Conservation (phyloP, 441 rosid species). For the Croton laevigatus region DNA sequence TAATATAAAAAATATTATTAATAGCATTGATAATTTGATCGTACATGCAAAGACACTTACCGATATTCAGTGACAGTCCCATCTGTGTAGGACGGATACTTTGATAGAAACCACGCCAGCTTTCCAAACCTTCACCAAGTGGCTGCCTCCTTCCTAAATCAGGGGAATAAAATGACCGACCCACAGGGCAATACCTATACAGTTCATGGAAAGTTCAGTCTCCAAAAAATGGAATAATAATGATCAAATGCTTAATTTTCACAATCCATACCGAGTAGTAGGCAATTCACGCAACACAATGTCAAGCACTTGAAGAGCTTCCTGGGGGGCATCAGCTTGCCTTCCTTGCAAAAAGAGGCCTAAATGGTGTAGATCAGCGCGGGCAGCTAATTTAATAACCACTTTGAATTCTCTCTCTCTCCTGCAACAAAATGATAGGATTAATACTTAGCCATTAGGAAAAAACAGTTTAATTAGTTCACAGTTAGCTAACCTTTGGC, state of each 20-base stretch:
- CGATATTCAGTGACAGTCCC: constrained; percentile 90
- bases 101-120: constrained; percentile 98
- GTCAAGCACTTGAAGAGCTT: constrained; percentile 94
- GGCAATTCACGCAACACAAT: constrained; percentile 96
- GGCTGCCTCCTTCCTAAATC: constrained; percentile 74
- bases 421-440: constrained; percentile 39
- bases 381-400: constrained; percentile 82
- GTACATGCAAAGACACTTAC: constrained; percentile 25
- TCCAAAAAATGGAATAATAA: not conserved
- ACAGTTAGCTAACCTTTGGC: constrained; percentile 46
- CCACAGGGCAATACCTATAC: constrained; percentile 78
- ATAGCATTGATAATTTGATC: not conserved
- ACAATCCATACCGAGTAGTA: constrained; percentile 49
- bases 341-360: constrained; percentile 83
- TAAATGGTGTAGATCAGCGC: constrained; percentile 85
- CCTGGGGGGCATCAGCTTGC: constrained; percentile 96
- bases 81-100: constrained; percentile 98
- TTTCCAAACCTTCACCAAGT: constrained; percentile 90
- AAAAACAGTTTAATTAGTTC: not conserved
- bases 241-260: constrained; percentile 3
- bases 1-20: not conserved
- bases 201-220: constrained; percentile 19
- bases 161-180: constrained; percentile 91
- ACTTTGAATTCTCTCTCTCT: constrained; percentile 76
- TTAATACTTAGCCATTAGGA: not conserved